Base-by-base conservation (phyloP, 768 basidiomycete species). In the Tulasnella sp. region DNA sequence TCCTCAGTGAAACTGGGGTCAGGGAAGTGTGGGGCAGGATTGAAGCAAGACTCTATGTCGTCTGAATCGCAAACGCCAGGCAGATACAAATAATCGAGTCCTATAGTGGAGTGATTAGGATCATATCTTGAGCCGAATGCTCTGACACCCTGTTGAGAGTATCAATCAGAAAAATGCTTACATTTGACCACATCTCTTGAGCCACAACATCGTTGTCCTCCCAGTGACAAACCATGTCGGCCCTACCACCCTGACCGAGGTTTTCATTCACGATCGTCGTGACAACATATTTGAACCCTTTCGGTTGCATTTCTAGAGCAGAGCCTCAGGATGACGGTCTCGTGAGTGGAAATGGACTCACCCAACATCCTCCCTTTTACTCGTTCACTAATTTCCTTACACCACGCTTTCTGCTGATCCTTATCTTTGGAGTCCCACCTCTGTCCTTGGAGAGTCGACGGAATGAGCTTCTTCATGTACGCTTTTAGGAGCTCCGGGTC, bases 261-360 rank as follows among this genome's bases (percentile, higher is more conserved):
- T 90, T 90, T 73, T 88, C 86, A 66, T 79, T 84, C 60, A 88
- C 81, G 65, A 88, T 87, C 25, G 86, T 87, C 45, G 88, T 72
- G 40, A 91, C 87, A 57, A 89, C 80, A 65, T 87, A 91, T 74
- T 91, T 91, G 66, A 88, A 89, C 57, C 86, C 84, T 62, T 75
- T 74, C 29, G 86, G 82, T 64, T 86, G 82, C 52, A 90, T 86
- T 65, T 84, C 84, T 74, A 62, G 19, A 7, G 11, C 2, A 59
- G 48, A 58, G 37, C 27, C 11, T 3, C 17, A 15, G 14, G 12
- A 43, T 29, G 19, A 14, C 19, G 55, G 37, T 15, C 23, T 45
- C 6, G 19, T 14, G 6, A 12, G 11, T 25, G 9, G 37, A 27
- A 19, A 14, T 17, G 19, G 41, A 58, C 73, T 57, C 57, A 73